Conservation (phyloP, 352 stramenopile genomes). For the Hyaloperonospora arabidopsidis region DNA sequence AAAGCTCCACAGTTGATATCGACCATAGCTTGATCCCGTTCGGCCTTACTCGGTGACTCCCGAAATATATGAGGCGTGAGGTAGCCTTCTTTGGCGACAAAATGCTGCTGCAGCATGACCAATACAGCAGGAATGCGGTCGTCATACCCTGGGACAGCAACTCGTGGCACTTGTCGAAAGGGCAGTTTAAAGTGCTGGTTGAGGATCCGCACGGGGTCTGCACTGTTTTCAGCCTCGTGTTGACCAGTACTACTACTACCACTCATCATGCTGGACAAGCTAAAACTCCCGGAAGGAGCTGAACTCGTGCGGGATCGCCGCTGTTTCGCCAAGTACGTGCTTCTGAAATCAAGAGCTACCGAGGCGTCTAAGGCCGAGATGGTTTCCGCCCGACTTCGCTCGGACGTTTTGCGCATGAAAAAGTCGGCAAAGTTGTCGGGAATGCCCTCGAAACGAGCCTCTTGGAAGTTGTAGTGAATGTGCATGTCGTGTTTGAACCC, state of each 20-base stretch:
- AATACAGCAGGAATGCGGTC: conserved; percentile 80
- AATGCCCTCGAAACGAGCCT: conserved; percentile 80
- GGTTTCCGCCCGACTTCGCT: conserved; percentile 19
- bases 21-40: conserved; percentile 72
- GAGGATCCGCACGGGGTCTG: conserved; percentile 42
- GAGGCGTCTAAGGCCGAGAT: conserved; percentile 11
- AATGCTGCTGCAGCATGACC: conserved; percentile 80
- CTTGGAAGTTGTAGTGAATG: conserved; percentile 82
- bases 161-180: conserved; percentile 62
- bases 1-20: conserved; percentile 83
- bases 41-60: conserved; percentile 79
- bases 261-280: conserved; percentile 27
- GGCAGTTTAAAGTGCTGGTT: conserved; percentile 84
- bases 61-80: conserved; percentile 80
- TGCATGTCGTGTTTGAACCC: conserved; percentile 77
- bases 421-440: conserved; percentile 76
- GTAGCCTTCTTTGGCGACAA: conserved; percentile 58
- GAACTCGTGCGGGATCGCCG: conserved; percentile 33
- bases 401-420: conserved; percentile 27
- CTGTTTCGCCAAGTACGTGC: conserved; percentile 13
- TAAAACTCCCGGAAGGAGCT: conserved; percentile 26
- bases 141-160: conserved; percentile 54
- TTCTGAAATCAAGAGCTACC: conserved; percentile 9
- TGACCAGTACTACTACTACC: conserved; percentile 8
- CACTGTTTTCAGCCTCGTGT: conserved; percentile 8